Conservation (phyloP, 2,329 filamentous ascomycete genomes). For the Drechslerella stenobrocha region DNA sequence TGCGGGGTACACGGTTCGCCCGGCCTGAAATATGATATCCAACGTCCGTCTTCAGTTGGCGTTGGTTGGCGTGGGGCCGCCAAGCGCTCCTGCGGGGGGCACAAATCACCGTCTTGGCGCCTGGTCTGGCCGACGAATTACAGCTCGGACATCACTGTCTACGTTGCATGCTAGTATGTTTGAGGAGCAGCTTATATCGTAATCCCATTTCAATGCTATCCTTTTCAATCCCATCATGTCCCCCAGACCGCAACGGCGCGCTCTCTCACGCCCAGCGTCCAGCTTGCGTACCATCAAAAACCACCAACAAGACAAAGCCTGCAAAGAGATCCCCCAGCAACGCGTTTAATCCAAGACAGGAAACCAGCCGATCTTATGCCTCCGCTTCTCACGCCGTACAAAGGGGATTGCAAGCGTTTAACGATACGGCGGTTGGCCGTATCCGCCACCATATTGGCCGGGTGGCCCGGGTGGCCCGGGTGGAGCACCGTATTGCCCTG, state of each 20-base stretch:
- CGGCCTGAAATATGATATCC: conserved; percentile 3
- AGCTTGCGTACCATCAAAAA: too few species aligned
- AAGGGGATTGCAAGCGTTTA: not conserved
- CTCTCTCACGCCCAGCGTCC: too few species aligned
- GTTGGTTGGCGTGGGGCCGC: conserved; percentile 1
- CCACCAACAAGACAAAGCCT: not conserved
- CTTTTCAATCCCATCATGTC: too few species aligned
- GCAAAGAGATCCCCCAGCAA: not conserved
- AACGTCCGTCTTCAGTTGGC: not conserved
- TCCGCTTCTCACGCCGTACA: not conserved
- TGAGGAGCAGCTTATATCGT: too few species aligned
- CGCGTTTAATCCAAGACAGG: not conserved
- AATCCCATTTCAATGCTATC: too few species aligned
- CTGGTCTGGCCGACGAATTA: not conserved
- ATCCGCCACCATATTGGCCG: conserved; percentile 50
- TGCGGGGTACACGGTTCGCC: not conserved
- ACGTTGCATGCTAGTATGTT: too few species aligned
- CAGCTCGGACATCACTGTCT: conserved; percentile 1
- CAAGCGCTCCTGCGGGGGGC: conserved; percentile 25
- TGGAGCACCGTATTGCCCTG: conserved; percentile 49
- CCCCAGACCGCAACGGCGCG: too few species aligned
- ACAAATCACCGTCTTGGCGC: conserved; percentile 26
- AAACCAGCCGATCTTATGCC: conserved; percentile 4
- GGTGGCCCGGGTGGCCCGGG: conserved; percentile 36
- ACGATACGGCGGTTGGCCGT: not conserved